Evolutionary conservation across 768 basidiomycete genomes (phyloP), one percentile per base, ranked within the genome.

Genomic region (Amanita pallidorosea): DNA sequence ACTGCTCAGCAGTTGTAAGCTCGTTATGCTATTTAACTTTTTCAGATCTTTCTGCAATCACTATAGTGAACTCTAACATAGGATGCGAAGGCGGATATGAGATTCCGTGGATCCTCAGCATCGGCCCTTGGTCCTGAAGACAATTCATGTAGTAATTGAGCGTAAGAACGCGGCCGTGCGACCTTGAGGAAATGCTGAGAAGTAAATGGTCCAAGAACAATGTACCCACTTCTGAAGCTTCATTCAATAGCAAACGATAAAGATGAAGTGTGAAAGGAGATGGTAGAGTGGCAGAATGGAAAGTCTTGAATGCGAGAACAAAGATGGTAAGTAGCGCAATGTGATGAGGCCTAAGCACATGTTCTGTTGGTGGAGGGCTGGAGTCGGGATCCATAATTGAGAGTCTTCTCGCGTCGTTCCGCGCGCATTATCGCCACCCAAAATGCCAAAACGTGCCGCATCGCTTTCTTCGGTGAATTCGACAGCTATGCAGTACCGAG

Each of bases 311-410:
- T 4, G 76, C 67, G 11, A 83, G 67, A 53, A 80, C 68, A 33
- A 89, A 68, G 22, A 88, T 67, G 31, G 76, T 75, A 29, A 90
- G 69, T 13, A 90, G 67, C 45, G 75, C 75, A 46, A 91, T 69
- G 61, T 92, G 89, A 58, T 91, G 88, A 1, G 88, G 86, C 49
- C 80, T 73, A 25, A 91, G 71, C 51, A 80, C 71, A 64, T 87
- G 83, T 47, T 80, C 76, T 6, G 76, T 74, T 1, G 83, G 80
- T 7, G 82, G 79, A 49, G 77, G 79, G 18, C 72, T 69, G 31
- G 23, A 23, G 27, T 77, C 75, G 45, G 45, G 27, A 38, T 65
- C 73, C 72, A 65, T 74, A 36, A 58, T 59, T 27, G 9, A 47
- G 15, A 38, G n/a, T n/a, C n/a, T n/a, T n/a, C n/a, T n/a, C 42